phyloP scores from a whole-genome alignment of 106 monocot species.

The Ottelia alismoides region DNA sequence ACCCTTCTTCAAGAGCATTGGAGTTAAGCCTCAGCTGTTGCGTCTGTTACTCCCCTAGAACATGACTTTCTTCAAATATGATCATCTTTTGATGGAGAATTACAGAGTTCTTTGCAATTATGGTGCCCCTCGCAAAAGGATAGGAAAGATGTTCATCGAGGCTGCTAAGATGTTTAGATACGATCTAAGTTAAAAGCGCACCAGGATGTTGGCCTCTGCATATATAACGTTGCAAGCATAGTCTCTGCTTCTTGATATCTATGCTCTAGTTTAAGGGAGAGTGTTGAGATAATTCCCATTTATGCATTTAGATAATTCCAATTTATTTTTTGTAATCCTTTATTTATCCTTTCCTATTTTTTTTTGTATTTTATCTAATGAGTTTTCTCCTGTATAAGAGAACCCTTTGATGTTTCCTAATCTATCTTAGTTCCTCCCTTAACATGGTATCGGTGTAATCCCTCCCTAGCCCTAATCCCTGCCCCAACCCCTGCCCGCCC shows the following conservation, averaged over 20 bases:
- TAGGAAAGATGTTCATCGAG: conserved; percentile 23
- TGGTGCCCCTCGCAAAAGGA: conserved; percentile 4
- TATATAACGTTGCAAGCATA: conserved; percentile 37
- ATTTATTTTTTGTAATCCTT: too few species aligned
- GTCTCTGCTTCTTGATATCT: conserved; percentile 35
- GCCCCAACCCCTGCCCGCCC: too few species aligned
- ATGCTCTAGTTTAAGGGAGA: too few species aligned
- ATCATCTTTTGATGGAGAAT: not conserved
- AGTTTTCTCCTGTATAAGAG: too few species aligned
- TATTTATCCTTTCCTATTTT: too few species aligned
- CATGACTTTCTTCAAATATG: conserved; percentile 3
- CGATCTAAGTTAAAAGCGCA: conserved; percentile 37
- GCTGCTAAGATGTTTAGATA: conserved; percentile 35
- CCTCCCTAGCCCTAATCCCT: too few species aligned
- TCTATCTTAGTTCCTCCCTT: too few species aligned
- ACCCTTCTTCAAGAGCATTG: conserved; percentile 15
- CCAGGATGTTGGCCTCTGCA: conserved; percentile 49
- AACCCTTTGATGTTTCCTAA: too few species aligned
- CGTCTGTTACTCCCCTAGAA: conserved; percentile 1
- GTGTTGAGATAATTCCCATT: too few species aligned
- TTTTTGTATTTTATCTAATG: too few species aligned
- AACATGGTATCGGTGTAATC: too few species aligned
- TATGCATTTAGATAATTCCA: too few species aligned
- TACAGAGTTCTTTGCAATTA: conserved; percentile 5
- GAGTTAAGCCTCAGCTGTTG: conserved; percentile 3